Conservation (phyloP, 805 yeast genomes). For the fission yeast (Schizosaccharomyces pombe) region DNA sequence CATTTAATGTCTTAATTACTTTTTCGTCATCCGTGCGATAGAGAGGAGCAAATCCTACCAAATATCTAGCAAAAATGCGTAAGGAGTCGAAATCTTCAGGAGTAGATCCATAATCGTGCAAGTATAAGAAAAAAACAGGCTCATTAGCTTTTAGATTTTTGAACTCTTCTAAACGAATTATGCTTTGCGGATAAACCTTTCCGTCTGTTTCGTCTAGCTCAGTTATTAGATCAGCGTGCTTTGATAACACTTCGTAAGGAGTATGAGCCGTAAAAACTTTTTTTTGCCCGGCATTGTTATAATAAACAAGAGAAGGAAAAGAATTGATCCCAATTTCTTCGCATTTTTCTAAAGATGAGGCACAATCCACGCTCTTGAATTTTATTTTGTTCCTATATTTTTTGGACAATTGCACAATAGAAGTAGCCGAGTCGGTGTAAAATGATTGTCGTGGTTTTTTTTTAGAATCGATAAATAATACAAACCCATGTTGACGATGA, state of each 20-base stretch:
- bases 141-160: not conserved
- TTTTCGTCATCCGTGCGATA: not conserved
- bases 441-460: not conserved
- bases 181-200: not conserved
- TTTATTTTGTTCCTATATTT: not conserved
- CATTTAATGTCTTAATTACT: not conserved
- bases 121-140: not conserved
- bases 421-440: not conserved
- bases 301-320: not conserved
- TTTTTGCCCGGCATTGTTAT: not conserved
- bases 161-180: not conserved
- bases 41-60: not conserved
- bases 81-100: not conserved
- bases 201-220: not conserved
- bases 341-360: not conserved
- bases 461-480: not conserved
- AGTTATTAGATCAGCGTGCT: not conserved
- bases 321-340: not conserved
- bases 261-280: not conserved
- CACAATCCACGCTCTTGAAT: not conserved
- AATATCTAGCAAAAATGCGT: not conserved
- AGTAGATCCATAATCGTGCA: not conserved
- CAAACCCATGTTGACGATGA: not conserved
- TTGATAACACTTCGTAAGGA: not conserved
- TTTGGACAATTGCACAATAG: not conserved